Conservation (phyloP, 225 moss, liverwort and hornwort genomes). For the Physcomitrium patens region DNA sequence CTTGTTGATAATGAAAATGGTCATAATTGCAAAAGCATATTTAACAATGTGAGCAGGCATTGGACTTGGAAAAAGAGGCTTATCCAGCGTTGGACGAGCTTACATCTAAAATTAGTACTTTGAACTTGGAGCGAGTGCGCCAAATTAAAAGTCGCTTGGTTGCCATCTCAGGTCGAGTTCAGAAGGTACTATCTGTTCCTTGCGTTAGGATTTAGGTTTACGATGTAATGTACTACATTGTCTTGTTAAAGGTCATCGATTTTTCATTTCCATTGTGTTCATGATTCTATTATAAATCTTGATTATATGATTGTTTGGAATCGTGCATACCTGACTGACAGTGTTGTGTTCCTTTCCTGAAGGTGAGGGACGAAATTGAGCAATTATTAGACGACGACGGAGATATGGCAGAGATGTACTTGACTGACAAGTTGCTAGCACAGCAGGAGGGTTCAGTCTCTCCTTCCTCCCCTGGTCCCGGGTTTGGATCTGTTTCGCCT, state of each 20-base stretch:
- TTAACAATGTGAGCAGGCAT: conserved; percentile 54
- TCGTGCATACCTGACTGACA: conserved; percentile 15
- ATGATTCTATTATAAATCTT: background rate
- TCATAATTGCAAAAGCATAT: background rate
- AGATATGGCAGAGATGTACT: conserved; percentile 99
- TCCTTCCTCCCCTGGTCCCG: conserved; percentile 59
- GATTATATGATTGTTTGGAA: background rate
- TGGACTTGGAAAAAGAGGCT: conserved; percentile 79
- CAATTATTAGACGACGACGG: conserved; percentile 97
- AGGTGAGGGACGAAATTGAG: conserved; percentile 99
- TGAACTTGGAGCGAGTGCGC: conserved; percentile 94
- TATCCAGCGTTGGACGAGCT: conserved; percentile 94
- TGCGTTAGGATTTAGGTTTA: conserved; percentile 11
- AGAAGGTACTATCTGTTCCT: conserved; percentile 62
- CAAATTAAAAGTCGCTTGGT: conserved; percentile 98
- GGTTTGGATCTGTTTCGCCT: conserved; percentile 61
- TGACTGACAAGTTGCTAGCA: conserved; percentile 85
- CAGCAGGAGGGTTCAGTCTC: conserved; percentile 74
- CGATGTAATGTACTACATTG: background rate
- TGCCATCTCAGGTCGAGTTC: conserved; percentile 90
- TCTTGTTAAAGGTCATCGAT: background rate
- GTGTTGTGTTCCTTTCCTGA: conserved; percentile 20
- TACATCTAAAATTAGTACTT: conserved; percentile 91
- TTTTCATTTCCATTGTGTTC: conserved; percentile 1
- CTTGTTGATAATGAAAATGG: background rate